These are phyloP conservation scores for Pythium folliculosum DNA, from an alignment of 352 stramenopile species.

Conservation along the genomic window DNA sequence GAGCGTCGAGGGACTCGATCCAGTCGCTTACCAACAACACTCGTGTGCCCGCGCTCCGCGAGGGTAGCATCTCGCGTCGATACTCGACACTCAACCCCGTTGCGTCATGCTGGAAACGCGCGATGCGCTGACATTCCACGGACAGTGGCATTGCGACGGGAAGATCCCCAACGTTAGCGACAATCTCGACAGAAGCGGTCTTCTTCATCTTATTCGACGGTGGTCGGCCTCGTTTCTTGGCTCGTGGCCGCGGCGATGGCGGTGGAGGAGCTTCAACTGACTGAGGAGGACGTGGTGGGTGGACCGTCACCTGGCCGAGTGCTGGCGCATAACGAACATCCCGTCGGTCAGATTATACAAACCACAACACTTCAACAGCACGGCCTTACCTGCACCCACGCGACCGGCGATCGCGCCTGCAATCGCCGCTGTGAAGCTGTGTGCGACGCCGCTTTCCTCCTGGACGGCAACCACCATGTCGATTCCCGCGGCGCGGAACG, in stretches of 20 bases:
- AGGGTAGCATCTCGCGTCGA: constrained; percentile 8
- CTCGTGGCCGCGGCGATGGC: not conserved
- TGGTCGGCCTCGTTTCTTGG: constrained; percentile 24
- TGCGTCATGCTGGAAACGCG: not conserved
- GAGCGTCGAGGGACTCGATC: constrained; percentile 45
- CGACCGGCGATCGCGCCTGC: constrained; percentile 52
- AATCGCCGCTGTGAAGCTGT: constrained; percentile 42
- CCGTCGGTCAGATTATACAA: not conserved
- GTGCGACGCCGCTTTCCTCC: constrained; percentile 10
- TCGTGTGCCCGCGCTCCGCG: constrained; percentile 1
- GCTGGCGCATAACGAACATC: constrained; percentile 27
- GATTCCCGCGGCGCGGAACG: constrained; percentile 45
- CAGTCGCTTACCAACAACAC: constrained; percentile 47
- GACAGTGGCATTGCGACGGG: not conserved
- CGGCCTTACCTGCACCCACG: constrained; percentile 36
- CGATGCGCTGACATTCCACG: constrained; percentile 11
- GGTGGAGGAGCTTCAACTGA: not conserved
- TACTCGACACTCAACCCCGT: constrained; percentile 19
- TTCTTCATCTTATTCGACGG: not conserved
- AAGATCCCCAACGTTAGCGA: not conserved
- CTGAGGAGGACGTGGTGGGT: constrained; percentile 11
- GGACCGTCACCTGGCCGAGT: constrained; percentile 43
- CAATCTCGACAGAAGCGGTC: not conserved
- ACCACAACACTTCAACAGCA: no score
- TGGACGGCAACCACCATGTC: constrained; percentile 55